A percentile compares a stretch with the other conserved stretches of the same genome.
These are phyloP conservation scores for Brettanomyces sp. DNA, from an alignment of 805 yeast genomes.

Conservation along the genomic window DNA sequence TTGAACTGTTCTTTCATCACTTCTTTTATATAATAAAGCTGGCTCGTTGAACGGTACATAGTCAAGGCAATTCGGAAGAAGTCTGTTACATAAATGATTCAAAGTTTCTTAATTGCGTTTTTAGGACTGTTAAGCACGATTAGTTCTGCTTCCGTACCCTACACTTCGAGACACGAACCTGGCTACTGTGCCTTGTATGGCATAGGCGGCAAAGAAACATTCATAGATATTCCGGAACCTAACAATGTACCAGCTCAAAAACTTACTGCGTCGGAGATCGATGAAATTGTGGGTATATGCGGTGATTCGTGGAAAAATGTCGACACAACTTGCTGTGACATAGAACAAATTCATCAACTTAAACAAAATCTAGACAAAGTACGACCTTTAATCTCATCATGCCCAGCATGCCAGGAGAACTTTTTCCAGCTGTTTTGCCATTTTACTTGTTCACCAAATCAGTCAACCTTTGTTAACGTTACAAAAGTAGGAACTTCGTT, in stretches of 20 bases:
- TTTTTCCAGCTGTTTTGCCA: slow-evolving; percentile 78
- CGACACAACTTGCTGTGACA: slow-evolving; percentile 59
- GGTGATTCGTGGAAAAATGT: slow-evolving; percentile 55
- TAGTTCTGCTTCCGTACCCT: background rate
- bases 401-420: slow-evolving; percentile 89
- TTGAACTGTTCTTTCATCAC: background rate
- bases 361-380: slow-evolving; percentile 60
- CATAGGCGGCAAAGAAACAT: slow-evolving; percentile 64
- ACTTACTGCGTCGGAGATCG: slow-evolving; percentile 36
- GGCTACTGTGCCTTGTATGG: slow-evolving; percentile 52
- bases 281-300: slow-evolving; percentile 50
- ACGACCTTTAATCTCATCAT: slow-evolving; percentile 72
- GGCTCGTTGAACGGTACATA: too few relatives aligned
- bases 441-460: slow-evolving; percentile 85
- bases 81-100: too few relatives aligned
- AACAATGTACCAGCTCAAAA: slow-evolving; percentile 38
- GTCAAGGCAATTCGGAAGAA: too few relatives aligned
- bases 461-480: slow-evolving; percentile 64
- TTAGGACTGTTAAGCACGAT: background rate
- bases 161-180: slow-evolving; percentile 20
- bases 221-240: slow-evolving; percentile 78
- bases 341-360: slow-evolving; percentile 48
- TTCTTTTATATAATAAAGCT: background rate
- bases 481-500: slow-evolving; percentile 40
- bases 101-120: background rate